Evolutionary conservation across 768 basidiomycete genomes (phyloP).

Genomic region (Pleurotus pulmonarius): DNA sequence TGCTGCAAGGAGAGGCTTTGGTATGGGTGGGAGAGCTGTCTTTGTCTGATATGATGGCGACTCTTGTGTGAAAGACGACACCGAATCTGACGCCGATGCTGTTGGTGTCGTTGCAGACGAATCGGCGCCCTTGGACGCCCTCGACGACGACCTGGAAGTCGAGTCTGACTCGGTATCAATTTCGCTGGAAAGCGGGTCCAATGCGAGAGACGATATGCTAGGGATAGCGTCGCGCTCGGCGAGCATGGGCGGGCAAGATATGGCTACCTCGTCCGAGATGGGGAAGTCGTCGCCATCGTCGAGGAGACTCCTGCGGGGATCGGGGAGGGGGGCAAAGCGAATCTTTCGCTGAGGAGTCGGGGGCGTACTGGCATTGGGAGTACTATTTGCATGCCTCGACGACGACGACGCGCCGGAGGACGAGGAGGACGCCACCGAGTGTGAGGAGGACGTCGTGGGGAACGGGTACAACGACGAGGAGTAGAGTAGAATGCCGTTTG

Average conservation of each 20-base stretch:
- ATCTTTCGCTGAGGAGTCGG: constrained; percentile 30
- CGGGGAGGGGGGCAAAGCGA: constrained; percentile 84
- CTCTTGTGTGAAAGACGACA: constrained; percentile 1
- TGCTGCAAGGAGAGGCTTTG: constrained; percentile 4
- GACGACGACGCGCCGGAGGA: neutral
- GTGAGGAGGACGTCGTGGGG: neutral
- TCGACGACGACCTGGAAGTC: constrained; percentile 8
- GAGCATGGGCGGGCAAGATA: constrained; percentile 19
- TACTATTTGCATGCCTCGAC: neutral
- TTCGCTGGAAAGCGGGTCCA: neutral
- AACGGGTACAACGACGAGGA: neutral
- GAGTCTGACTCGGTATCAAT: constrained; percentile 12
- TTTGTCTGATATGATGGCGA: neutral
- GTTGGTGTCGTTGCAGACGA: constrained; percentile 3
- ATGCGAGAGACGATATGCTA: constrained; percentile 9
- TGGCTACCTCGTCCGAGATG: constrained; percentile 18
- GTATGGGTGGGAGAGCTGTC: constrained; percentile 1
- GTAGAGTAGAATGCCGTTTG: constrained; percentile 2
- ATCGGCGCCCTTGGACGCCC: neutral
- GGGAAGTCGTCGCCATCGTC: constrained; percentile 39
- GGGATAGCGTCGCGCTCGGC: neutral
- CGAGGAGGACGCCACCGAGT: neutral
- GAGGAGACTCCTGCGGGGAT: constrained; percentile 54
- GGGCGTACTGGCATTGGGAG: neutral
- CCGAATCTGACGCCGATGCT: constrained; percentile 1